Base-by-base conservation (phyloP, 768 basidiomycete genomes). In the Suillus alpinus region DNA sequence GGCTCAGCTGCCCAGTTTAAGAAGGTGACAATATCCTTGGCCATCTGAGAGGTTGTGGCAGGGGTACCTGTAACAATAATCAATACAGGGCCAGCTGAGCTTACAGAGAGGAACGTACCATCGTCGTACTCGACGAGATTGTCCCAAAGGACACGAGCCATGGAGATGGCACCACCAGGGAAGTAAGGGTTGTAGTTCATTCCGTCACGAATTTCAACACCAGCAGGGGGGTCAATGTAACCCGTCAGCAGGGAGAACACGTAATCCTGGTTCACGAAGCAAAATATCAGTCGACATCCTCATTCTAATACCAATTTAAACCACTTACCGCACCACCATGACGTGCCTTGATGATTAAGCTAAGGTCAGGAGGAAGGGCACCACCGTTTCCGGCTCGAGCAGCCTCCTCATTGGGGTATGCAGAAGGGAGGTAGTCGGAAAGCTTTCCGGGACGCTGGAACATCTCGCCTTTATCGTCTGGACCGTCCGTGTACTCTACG, bases 151-250 rank as follows among this genome's bases (percentile, higher is more conserved):
- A 98, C 86, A 71, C 96, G 93, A 56, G 94, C 95, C 97, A 99
- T 99, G 72, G 93, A 91, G 62, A 98, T 98, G 66, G 95, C 95
- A 70, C 95, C 96, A 58, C 97, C 95, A 44, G 96, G 96, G 91
- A 99, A 99, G 82, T 89, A 98, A 20, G 95, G 94, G 79, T 94
- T 94, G 84, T 97, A 98, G 85, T 95, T 97, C 93, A 98, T 91
- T 66, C 94, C 96, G 57, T 98, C 96, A 75, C 92, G 93, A 65
- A 96, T 82, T 73, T 94, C 92, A 63, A 96, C 91, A 61, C 94
- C 94, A 62, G 96, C 94, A 46, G 97, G 97, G 56, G 97, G 90
- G 69, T 98, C 97, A 46, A 94, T 82, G 78, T 98, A 98, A 60
- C 97, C 97, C 36, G 97, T 99, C 66, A 99, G 83, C 60, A 99